phyloP scores from a whole-genome alignment of 1,284 basidiomycete species.

The Heterobasidion irregulare region DNA sequence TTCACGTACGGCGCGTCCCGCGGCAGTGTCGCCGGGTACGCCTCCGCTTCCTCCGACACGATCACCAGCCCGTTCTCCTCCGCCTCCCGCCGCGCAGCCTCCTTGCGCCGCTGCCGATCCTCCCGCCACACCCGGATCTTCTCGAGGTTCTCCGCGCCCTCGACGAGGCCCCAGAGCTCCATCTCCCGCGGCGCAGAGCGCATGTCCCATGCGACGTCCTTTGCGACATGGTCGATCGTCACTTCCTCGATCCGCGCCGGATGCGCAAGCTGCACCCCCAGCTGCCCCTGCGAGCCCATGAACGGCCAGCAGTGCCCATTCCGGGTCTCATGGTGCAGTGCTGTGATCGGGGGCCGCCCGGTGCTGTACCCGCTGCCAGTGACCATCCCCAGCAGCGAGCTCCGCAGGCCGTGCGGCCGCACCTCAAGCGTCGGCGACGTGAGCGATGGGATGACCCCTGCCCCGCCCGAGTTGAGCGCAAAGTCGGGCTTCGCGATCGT shows the following conservation, averaged over 20 bases:
- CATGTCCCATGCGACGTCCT: conserved; percentile 71
- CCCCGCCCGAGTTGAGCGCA: conserved; percentile 81
- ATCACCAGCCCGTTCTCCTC: conserved; percentile 25
- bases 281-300: conserved; percentile 64
- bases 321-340: conserved; percentile 74
- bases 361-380: conserved; percentile 55
- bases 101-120: conserved; percentile 26
- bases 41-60: conserved; percentile 23
- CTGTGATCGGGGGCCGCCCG: conserved; percentile 77
- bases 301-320: conserved; percentile 95
- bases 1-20: conserved; percentile 55
- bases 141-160: conserved; percentile 61
- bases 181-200: conserved; percentile 78
- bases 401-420: conserved; percentile 35
- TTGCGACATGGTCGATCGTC: conserved; percentile 83
- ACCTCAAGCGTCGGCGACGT: conserved; percentile 76
- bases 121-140: conserved; percentile 46
- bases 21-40: conserved; percentile 46
- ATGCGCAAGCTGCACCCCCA: conserved; percentile 74
- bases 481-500: conserved; percentile 77
- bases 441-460: conserved; percentile 69
- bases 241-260: conserved; percentile 68
- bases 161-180: conserved; percentile 85
- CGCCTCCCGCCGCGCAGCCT: conserved; percentile 24
- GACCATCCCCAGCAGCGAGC: conserved; percentile 38